These are phyloP conservation scores for Pythium insidiosum DNA, from an alignment of 352 stramenopile species.

Conservation along the genomic window DNA sequence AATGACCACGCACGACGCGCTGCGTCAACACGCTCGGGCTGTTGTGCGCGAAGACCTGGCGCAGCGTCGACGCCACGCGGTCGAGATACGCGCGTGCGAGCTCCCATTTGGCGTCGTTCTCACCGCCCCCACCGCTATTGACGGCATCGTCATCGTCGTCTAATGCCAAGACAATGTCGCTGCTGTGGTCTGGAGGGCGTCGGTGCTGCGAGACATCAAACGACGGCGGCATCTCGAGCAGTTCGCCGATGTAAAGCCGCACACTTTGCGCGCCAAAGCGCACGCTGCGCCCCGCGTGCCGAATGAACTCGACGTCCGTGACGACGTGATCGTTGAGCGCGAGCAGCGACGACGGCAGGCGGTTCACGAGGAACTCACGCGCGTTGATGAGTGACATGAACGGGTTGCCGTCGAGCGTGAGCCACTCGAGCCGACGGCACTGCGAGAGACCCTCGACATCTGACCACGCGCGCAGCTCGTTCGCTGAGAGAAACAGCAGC, in stretches of 20 bases:
- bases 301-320: slow-evolving; percentile 54
- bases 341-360: slow-evolving; percentile 41
- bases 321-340: slow-evolving; percentile 55
- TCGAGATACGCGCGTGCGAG: slow-evolving; percentile 8
- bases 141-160: too few relatives aligned
- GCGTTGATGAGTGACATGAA: slow-evolving; percentile 43
- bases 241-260: slow-evolving; percentile 17
- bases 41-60: slow-evolving; percentile 25
- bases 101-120: slow-evolving; percentile 28
- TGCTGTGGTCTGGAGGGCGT: too few relatives aligned
- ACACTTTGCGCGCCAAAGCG: slow-evolving; percentile 27
- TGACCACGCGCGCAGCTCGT: slow-evolving; percentile 35
- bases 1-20: slow-evolving; percentile 34
- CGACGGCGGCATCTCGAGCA: slow-evolving; percentile 29
- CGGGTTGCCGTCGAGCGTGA: slow-evolving; percentile 51
- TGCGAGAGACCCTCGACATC: slow-evolving; percentile 38
- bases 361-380: slow-evolving; percentile 62
- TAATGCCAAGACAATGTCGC: too few relatives aligned
- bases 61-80: slow-evolving; percentile 7
- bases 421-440: slow-evolving; percentile 40
- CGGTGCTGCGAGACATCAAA: slow-evolving; percentile 15
- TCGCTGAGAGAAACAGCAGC: slow-evolving; percentile 54
- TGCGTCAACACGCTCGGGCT: slow-evolving; percentile 31
- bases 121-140: slow-evolving; percentile 31
- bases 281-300: slow-evolving; percentile 23